Evolutionary conservation across 2,329 filamentous ascomycete genomes (phyloP).

Genomic region (Hymenoscyphus albidus): DNA sequence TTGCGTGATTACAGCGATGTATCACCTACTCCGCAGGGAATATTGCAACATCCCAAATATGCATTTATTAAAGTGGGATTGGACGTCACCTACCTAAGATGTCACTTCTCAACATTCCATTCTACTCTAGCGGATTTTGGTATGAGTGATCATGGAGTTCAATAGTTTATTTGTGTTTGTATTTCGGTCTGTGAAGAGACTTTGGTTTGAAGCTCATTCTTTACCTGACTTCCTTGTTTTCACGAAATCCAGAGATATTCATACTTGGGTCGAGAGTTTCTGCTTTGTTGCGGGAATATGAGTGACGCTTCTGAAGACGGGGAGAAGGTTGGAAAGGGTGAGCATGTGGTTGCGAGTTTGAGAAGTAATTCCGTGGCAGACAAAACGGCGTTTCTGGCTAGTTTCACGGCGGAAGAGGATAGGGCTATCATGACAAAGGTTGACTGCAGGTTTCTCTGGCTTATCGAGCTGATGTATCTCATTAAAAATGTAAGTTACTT

Average conservation of each 20-base stretch:
- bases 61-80: not conserved
- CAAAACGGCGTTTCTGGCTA: conserved; percentile 35
- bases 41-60: not conserved
- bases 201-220: too few species aligned
- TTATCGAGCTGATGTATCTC: conserved; percentile 42
- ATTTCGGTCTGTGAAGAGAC: too few species aligned
- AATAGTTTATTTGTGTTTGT: not conserved
- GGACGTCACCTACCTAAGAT: not conserved
- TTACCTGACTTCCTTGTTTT: too few species aligned
- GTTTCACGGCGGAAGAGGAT: conserved; percentile 40
- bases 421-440: conserved; percentile 40
- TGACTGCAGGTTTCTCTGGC: conserved; percentile 36
- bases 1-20: conserved; percentile 21
- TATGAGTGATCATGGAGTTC: not conserved
- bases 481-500: conserved; percentile 38
- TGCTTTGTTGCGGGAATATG: not conserved
- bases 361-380: conserved; percentile 18
- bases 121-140: not conserved
- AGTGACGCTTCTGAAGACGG: conserved; percentile 9
- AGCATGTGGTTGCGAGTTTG: conserved; percentile 9
- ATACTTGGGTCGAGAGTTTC: not conserved
- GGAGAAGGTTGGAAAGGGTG: conserved; percentile 7
- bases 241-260: too few species aligned
- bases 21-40: conserved; percentile 14
- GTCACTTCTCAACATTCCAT: not conserved